Conservation (phyloP, 2,329 filamentous ascomycete species). For the Lecanicillium sp. region DNA sequence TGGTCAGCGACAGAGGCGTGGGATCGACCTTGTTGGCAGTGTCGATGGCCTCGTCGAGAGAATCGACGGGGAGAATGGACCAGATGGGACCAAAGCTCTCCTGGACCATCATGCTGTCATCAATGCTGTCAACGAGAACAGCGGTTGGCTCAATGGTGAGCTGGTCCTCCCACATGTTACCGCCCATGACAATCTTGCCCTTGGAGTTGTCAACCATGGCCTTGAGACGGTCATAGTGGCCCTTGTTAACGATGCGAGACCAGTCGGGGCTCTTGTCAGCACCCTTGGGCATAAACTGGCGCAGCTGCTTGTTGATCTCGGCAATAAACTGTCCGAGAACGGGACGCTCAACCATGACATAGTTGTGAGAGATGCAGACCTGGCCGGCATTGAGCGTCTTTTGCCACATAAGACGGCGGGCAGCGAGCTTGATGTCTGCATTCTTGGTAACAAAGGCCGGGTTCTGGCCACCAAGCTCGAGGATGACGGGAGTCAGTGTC, state of each 20-base stretch:
- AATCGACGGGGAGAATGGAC: constrained; percentile 67
- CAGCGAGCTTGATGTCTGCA: constrained; percentile 71
- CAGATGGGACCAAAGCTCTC: constrained; percentile 95
- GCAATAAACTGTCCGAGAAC: constrained; percentile 64
- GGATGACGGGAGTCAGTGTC: constrained; percentile 75
- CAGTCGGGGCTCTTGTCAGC: constrained; percentile 71
- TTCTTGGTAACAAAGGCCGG: constrained; percentile 85
- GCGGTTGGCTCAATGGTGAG: constrained; percentile 88
- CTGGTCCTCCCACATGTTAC: constrained; percentile 68
- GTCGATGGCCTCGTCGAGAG: constrained; percentile 76
- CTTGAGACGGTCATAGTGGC: constrained; percentile 76
- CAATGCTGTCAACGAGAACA: constrained; percentile 65
- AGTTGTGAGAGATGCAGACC: constrained; percentile 89
- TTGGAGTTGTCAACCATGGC: constrained; percentile 77
- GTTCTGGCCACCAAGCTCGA: constrained; percentile 88
- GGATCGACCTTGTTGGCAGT: constrained; percentile 73
- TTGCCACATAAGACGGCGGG: constrained; percentile 77
- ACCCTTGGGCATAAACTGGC: constrained; percentile 78
- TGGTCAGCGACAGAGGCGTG: constrained; percentile 76
- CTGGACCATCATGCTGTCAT: constrained; percentile 69
- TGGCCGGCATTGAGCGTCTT: constrained; percentile 85
- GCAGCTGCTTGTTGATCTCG: constrained; percentile 61
- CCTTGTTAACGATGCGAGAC: constrained; percentile 69
- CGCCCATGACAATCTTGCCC: constrained; percentile 82
- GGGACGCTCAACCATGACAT: constrained; percentile 72